Conservation (phyloP, 169 alveolate genomes). For the Cryptosporidium xiaoi region DNA sequence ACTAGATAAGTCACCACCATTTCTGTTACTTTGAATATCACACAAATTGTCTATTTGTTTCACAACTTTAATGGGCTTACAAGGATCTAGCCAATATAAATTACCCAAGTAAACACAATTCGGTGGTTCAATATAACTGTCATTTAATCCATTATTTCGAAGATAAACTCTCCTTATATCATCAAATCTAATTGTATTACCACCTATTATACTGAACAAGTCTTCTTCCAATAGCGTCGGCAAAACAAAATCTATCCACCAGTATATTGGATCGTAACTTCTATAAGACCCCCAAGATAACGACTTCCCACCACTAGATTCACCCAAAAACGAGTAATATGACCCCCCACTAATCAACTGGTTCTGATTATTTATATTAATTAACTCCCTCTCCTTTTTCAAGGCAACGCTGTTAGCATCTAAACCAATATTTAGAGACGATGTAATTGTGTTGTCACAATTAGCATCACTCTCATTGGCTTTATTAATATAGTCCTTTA, state of each 20-base stretch:
- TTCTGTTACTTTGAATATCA: neutral
- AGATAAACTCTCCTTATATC: neutral
- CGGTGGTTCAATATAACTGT: constrained; percentile 32
- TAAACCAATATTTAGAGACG: too few species aligned
- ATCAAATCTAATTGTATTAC: neutral
- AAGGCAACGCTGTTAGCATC: neutral
- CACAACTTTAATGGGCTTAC: constrained; percentile 23
- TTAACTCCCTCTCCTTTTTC: neutral
- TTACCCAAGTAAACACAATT: constrained; percentile 35
- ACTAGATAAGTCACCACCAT: neutral
- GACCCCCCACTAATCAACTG: neutral
- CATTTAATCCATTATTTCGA: constrained; percentile 1
- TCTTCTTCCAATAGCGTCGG: neutral
- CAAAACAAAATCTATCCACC: constrained; percentile 67
- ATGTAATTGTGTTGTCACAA: neutral
- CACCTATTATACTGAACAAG: neutral
- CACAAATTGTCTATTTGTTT: neutral
- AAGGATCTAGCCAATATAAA: constrained; percentile 38
- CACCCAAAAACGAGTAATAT: neutral
- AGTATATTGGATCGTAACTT: constrained; percentile 57
- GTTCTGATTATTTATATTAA: too few species aligned
- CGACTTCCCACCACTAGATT: neutral
- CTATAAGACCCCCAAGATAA: constrained; percentile 37
- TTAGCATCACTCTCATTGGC: neutral
- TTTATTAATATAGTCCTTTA: neutral